Percentiles rank a stretch among this genome's conserved stretches.
phyloP scores from a whole-genome alignment of 345 rosid species.

The Salix exigua region DNA sequence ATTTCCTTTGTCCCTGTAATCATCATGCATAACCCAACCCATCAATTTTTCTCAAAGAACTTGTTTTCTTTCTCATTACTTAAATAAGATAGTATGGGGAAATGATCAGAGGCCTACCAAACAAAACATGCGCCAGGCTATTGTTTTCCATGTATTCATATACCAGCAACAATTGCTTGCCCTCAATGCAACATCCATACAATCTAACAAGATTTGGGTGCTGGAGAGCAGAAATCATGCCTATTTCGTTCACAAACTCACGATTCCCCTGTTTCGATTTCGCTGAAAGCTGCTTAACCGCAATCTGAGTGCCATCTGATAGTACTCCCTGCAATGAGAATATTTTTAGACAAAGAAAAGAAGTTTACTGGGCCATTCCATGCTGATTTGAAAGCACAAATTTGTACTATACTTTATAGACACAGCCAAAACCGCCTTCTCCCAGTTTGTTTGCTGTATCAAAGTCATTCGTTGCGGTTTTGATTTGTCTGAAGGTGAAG shows the following conservation, averaged over 20 bases:
- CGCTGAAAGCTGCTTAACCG: conserved; percentile 48
- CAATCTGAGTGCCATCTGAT: conserved; percentile 46
- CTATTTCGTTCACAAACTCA: conserved; percentile 58
- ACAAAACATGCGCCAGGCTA: conserved; percentile 47
- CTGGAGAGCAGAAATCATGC: conserved; percentile 57
- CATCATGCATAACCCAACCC: not conserved
- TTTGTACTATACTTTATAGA: conserved; percentile 41
- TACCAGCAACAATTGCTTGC: conserved; percentile 46
- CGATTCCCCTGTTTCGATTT: conserved; percentile 60
- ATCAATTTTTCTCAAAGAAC: not conserved
- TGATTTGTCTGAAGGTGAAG: conserved; percentile 48
- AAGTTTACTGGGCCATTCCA: too few relatives aligned
- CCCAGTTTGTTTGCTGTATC: conserved; percentile 49
- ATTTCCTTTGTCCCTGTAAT: conserved; percentile 8
- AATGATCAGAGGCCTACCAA: conserved; percentile 22
- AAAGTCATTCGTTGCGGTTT: conserved; percentile 51
- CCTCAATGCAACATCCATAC: conserved; percentile 37
- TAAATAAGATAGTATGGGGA: not conserved
- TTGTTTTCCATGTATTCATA: conserved; percentile 61
- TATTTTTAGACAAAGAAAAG: not conserved
- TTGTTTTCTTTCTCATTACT: not conserved
- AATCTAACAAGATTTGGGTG: conserved; percentile 54
- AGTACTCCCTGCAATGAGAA: conserved; percentile 38
- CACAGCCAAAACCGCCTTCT: conserved; percentile 74
- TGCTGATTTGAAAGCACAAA: too few relatives aligned